Percentiles rank a stretch among this genome's conserved stretches.
phyloP scores from a whole-genome alignment of 192 early-diverging fungal species.

The Dimargaris cristalligena region DNA sequence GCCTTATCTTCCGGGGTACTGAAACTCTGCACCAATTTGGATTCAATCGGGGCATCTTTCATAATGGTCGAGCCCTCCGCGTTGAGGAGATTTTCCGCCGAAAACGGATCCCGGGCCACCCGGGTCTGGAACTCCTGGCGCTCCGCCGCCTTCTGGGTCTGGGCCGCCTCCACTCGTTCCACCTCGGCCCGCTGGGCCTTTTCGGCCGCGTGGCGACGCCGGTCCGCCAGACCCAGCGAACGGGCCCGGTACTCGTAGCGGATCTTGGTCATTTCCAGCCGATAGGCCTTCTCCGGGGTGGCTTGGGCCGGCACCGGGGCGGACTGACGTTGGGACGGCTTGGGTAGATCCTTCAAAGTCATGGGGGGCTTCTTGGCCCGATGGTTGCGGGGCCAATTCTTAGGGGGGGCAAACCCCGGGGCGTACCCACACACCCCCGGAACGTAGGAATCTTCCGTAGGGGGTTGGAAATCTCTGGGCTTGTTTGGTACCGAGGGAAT shows the following conservation, averaged over 20 bases:
- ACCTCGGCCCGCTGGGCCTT: constrained; percentile 5
- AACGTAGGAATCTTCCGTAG: constrained; percentile 12
- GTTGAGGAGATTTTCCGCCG: constrained; percentile 28
- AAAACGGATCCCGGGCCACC: constrained; percentile 23
- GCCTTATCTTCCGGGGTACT: not conserved
- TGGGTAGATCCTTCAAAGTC: constrained; percentile 5
- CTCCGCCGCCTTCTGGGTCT: constrained; percentile 15
- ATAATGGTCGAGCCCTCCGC: constrained; percentile 23
- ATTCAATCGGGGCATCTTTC: constrained; percentile 10
- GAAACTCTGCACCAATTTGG: not conserved
- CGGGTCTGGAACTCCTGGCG: constrained; percentile 17
- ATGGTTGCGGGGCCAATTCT: constrained; percentile 13
- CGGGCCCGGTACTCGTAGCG: constrained; percentile 19
- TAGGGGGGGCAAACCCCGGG: constrained; percentile 29
- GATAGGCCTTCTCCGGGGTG: constrained; percentile 8
- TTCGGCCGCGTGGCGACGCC: constrained; percentile 11
- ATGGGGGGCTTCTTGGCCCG: constrained; percentile 9
- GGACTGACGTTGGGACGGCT: constrained; percentile 10
- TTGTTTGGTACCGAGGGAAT: not conserved
- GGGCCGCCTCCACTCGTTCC: constrained; percentile 10
- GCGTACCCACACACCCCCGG: constrained; percentile 28
- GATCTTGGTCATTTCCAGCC: constrained; percentile 16
- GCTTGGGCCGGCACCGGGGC: not conserved
- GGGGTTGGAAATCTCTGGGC: not conserved
- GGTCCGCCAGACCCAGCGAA: constrained; percentile 14